Evolutionary conservation across 2,329 filamentous ascomycete species (phyloP).

Genomic region (Sclerotinia spermophila): DNA sequence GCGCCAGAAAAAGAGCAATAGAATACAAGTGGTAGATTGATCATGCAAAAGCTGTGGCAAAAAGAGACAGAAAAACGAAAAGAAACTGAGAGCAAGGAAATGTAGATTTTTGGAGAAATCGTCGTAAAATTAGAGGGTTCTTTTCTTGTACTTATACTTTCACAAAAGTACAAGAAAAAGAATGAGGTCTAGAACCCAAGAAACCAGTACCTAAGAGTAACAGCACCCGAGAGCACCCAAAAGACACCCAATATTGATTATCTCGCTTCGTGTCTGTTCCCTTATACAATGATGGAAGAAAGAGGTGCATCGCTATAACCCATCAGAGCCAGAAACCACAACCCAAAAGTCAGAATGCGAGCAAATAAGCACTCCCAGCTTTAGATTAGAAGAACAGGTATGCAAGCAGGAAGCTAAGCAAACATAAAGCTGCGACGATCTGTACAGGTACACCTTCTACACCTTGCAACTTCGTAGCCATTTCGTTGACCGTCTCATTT

Average conservation of each 20-base stretch:
- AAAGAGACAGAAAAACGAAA: neutral
- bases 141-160: neutral
- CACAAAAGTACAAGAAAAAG: neutral
- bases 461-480: slow-evolving; percentile 48
- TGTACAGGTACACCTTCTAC: slow-evolving; percentile 77
- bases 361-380: slow-evolving; percentile 2
- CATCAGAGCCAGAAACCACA: slow-evolving; percentile 10
- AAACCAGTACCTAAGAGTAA: slow-evolving; percentile 10
- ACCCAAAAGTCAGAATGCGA: neutral
- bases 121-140: slow-evolving; percentile 2
- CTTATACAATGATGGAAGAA: slow-evolving; percentile 6
- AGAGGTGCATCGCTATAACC: neutral
- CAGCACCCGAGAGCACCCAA: neutral
- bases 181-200: slow-evolving; percentile 4
- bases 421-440: slow-evolving; percentile 76
- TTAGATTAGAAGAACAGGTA: slow-evolving; percentile 88
- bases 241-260: neutral
- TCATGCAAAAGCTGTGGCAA: neutral
- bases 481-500: slow-evolving; percentile 46
- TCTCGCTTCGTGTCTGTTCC: neutral
- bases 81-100: neutral
- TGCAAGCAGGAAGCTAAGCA: slow-evolving; percentile 87
- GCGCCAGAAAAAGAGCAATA: slow-evolving; percentile 2
- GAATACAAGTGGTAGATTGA: slow-evolving; percentile 12
- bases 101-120: neutral